These are phyloP conservation scores for Naegleria gruberi DNA, from an alignment of 208 protist species.

Conservation along the genomic window DNA sequence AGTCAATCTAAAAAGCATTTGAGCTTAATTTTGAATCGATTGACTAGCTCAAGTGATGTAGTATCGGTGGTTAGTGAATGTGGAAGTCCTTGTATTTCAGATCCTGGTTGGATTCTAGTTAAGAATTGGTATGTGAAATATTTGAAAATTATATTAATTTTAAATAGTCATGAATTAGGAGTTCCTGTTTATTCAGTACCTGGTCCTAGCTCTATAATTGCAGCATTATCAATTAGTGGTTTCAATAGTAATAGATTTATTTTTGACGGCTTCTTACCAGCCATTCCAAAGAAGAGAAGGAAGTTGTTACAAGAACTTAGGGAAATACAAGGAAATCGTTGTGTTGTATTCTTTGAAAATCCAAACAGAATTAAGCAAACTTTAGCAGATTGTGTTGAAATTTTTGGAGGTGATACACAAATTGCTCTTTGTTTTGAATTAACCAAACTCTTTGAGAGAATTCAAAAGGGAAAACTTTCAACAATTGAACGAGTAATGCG, in stretches of 20 bases:
- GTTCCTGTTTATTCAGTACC: not conserved
- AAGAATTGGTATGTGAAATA: not conserved
- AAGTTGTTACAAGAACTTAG: not conserved
- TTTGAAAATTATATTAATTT: not conserved
- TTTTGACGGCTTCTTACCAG: constrained; percentile 23
- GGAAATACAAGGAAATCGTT: not conserved
- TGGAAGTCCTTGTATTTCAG: not conserved
- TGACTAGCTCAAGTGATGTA: not conserved
- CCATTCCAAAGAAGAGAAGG: not conserved
- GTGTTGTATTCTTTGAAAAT: not conserved
- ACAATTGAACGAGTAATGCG: not conserved
- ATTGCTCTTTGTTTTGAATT: not conserved
- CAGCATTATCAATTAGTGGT: not conserved
- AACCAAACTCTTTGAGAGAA: not conserved
- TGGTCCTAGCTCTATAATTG: not conserved
- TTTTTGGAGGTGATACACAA: not conserved
- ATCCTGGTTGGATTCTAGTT: constrained; percentile 12
- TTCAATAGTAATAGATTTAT: constrained; percentile 1
- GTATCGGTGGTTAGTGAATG: not conserved
- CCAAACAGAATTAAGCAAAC: not conserved
- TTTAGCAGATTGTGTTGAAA: not conserved
- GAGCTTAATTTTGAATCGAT: not conserved
- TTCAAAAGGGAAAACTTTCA: not conserved
- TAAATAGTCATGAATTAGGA: not conserved
- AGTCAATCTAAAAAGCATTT: not conserved